These are phyloP conservation scores for Fraxinus sp. DNA, from an alignment of 305 asterid genomes.

Conservation along the genomic window DNA sequence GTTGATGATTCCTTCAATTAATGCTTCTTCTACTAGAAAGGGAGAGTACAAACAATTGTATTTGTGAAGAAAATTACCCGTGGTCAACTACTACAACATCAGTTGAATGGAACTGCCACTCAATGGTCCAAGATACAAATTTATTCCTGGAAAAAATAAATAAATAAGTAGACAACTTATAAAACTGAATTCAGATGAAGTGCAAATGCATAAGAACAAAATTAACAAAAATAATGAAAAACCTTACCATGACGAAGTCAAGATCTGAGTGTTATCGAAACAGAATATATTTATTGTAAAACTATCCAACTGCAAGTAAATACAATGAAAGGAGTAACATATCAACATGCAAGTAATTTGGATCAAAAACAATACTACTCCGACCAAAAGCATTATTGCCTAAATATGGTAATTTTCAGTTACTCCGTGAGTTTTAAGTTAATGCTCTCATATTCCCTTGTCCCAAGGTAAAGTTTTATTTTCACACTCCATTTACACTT, in stretches of 20 bases:
- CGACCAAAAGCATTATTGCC: neutral
- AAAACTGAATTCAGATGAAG: too few species aligned
- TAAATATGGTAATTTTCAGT: neutral
- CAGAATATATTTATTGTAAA: neutral
- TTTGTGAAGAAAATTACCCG: conserved; percentile 50
- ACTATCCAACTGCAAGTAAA: neutral
- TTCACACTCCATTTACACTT: neutral
- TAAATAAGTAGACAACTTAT: too few species aligned
- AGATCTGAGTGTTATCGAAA: neutral
- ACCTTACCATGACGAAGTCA: neutral
- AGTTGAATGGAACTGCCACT: conserved; percentile 77
- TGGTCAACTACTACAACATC: conserved; percentile 65
- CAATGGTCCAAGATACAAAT: conserved; percentile 74
- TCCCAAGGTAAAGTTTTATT: neutral
- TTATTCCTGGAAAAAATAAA: conserved; percentile 50
- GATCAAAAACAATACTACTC: neutral
- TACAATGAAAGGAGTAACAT: neutral
- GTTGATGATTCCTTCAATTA: neutral
- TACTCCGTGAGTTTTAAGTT: neutral
- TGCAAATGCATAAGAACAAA: neutral
- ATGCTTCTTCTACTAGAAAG: neutral
- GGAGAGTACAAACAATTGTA: neutral
- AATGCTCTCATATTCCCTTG: neutral
- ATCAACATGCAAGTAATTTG: neutral
- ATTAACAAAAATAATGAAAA: neutral